Conservation (phyloP, 257 asterid genomes). For the Penstemon newberryi region DNA sequence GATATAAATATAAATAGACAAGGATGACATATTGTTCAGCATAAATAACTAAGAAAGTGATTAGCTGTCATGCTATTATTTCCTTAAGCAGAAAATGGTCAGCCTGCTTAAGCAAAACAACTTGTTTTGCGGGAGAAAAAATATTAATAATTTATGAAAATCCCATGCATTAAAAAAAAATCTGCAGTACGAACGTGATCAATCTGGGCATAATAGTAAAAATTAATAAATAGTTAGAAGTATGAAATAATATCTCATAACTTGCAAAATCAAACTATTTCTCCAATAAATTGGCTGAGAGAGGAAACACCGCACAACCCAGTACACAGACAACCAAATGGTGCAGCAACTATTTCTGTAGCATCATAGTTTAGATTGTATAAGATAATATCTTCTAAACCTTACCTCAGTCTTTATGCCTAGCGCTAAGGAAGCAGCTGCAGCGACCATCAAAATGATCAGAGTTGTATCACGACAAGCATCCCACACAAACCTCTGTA, state of each 20-base stretch:
- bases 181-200: background rate
- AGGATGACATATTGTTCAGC: too few species aligned
- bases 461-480: conserved; percentile 92
- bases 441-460: conserved; percentile 94
- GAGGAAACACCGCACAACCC: background rate
- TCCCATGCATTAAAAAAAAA: too few species aligned
- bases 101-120: too few species aligned
- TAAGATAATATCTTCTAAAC: background rate
- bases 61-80: too few species aligned
- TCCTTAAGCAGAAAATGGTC: too few species aligned
- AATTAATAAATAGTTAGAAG: background rate
- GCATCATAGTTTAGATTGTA: background rate
- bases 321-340: background rate
- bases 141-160: too few species aligned
- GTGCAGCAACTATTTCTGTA: conserved; percentile 1
- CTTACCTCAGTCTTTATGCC: conserved; percentile 94
- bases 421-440: conserved; percentile 94
- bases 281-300: background rate
- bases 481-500: conserved; percentile 85
- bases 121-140: too few species aligned
- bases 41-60: too few species aligned
- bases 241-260: background rate
- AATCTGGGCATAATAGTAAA: background rate
- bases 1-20: too few species aligned
- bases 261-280: background rate